Base-by-base conservation (phyloP, 306 rosid genomes). In the Casuarina cunninghamiana region DNA sequence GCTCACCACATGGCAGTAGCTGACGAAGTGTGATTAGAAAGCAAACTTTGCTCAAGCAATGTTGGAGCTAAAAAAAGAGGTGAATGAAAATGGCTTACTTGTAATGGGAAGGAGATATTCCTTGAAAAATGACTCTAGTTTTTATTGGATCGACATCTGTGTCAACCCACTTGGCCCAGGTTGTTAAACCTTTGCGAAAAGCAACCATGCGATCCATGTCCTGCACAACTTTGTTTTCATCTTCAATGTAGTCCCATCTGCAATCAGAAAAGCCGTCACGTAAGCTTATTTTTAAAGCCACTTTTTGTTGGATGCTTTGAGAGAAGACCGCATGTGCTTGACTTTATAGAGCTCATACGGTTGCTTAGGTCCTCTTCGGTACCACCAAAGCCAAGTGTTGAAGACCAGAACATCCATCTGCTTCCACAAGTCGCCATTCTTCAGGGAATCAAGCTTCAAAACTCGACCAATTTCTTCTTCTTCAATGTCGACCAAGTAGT, bases 371-470 rank as follows among this genome's bases (percentile, higher is more conserved):
- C 87, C 90, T 3, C 74, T 84, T 16, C 92, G 89, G 71, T 86
- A 85, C 97, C 97, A 91, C 97, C 97, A 91, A 10, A 86, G 93
- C 97, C 97, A 91, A 45, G 94, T 89, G 77, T 89, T 91, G 84
- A 91, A 91, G 69, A 91, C 72, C 78, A 91, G 41, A 79, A 91
- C 66, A 51, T 89, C 97, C 84, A 89, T 88, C 0, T 87, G 42
- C 71, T 89, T 89, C 97, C 94, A 89, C 21, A 87, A 2, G 0
- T 49, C 53, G 62, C 93, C 97, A 85, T 39, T 77, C 57, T 90
- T 71, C 26, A 91, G 54, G 6, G 97, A 89, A 73, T 89, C 81
- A 53, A 91, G 93, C 84, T 88, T 91, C 72, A 91, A 16, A n/a
- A 88, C 89, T 37, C 94, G 61, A 17, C 97, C 92, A 15, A 74